Base-by-base conservation (phyloP, 352 stramenopile species). In the Phytophthora pistaciae region DNA sequence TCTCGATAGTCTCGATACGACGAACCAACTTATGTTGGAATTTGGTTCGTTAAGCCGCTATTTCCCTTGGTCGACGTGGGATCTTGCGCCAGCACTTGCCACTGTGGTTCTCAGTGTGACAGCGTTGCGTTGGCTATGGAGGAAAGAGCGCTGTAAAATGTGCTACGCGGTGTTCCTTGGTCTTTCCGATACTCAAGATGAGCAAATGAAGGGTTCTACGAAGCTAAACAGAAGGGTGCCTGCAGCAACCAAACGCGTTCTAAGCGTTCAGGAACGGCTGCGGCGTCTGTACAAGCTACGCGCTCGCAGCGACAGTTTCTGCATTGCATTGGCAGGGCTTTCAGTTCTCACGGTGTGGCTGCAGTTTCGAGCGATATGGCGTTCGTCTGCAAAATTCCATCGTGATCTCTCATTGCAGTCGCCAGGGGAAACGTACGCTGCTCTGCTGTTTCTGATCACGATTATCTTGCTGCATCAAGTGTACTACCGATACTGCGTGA, bases 361-460 rank as follows among this genome's bases (percentile, higher is more conserved):
- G 21, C 84, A 92, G 56, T 79, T 90, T 16, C 83, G 83, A 18
- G 82, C 76, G 5, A 88, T 92, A 50, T 92, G 84, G 84, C 64
- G 72, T 4, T 82, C 75, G 38, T 70, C 79, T 55, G 40, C 65
- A 20, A 48, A 69, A 16, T 58, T 74, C 21, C 50, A 70, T 46
- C 49, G 59, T 3, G 65, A 67, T 23, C 56, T 55, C 23, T 62
- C 61, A 57, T 60, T 82, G 2, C 66, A 85, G 63, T 72, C 67
- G n/a, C 82, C 84, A 23, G 84, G 84, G 14, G 84, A 92, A 66
- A 75, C 84, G 0, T 88, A 86, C 56, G 72, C 66, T 7, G 72
- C 78, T 23, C 57, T 91, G 16, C 50, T 92, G 7, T 25, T 79
- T 4, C 36, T 80, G n/a, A 64, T 91, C n/a, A 88, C 84, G 14